Evolutionary conservation across 805 yeast species (phyloP).

Genomic region (Ogataea sp.): DNA sequence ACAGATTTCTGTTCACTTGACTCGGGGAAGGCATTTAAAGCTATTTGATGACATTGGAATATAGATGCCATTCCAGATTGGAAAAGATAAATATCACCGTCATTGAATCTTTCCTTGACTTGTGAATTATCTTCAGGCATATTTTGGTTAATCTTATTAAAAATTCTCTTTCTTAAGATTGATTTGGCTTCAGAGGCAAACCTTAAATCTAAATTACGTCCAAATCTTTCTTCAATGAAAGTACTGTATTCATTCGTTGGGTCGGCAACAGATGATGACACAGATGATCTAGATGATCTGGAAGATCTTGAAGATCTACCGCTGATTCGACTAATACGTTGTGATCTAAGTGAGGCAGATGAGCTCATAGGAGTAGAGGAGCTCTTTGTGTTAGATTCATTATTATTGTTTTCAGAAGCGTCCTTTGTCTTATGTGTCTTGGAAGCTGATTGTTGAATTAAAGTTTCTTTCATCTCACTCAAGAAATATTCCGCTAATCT

Average conservation of each 20-base stretch:
- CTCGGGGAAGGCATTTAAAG: slow-evolving; percentile 11
- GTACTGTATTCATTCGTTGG: slow-evolving; percentile 40
- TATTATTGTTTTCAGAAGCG: too few species aligned
- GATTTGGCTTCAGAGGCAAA: slow-evolving; percentile 69
- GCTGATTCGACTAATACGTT: slow-evolving; percentile 1
- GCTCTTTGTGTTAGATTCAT: background rate
- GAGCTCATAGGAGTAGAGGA: background rate
- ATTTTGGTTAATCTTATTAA: slow-evolving; percentile 39
- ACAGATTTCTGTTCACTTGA: slow-evolving; percentile 50
- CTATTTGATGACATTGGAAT: slow-evolving; percentile 63
- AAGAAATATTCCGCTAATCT: slow-evolving; percentile 80
- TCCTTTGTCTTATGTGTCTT: too few species aligned
- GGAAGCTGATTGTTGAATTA: slow-evolving; percentile 20
- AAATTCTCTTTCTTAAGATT: slow-evolving; percentile 68
- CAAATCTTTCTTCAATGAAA: slow-evolving; percentile 84
- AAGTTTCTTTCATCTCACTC: slow-evolving; percentile 43
- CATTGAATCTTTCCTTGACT: slow-evolving; percentile 24
- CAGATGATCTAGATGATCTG: slow-evolving; percentile 4
- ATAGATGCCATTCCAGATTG: slow-evolving; percentile 94
- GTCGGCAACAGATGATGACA: slow-evolving; percentile 1
- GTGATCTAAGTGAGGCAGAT: slow-evolving; percentile 7
- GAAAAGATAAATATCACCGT: slow-evolving; percentile 70
- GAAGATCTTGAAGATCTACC: slow-evolving; percentile 2
- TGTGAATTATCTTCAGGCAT: slow-evolving; percentile 8
- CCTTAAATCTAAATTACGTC: slow-evolving; percentile 76